Evolutionary conservation across 768 basidiomycete species (phyloP).

Genomic region (Dacryopinax spathularia): DNA sequence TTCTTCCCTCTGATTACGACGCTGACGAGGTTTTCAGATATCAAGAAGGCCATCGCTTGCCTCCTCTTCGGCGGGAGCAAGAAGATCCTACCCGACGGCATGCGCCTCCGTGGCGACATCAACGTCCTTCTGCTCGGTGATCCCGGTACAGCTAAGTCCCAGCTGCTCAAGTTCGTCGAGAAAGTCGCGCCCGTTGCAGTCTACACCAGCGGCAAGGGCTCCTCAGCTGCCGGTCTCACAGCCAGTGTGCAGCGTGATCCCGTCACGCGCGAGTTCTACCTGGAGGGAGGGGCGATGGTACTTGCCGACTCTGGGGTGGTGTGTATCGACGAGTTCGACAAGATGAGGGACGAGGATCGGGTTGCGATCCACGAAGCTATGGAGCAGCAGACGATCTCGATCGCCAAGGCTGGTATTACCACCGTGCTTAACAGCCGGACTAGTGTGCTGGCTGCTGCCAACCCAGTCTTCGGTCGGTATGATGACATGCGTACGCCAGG

Average conservation of each 20-base stretch:
- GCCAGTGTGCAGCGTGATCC: constrained; percentile 93
- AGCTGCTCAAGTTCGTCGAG: constrained; percentile 95
- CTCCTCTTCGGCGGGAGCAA: constrained; percentile 95
- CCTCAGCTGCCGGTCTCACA: constrained; percentile 94
- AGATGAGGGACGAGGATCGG: constrained; percentile 98
- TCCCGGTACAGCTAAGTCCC: constrained; percentile 96
- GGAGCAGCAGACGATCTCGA: constrained; percentile 99
- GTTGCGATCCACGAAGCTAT: constrained; percentile 99
- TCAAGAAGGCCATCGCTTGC: constrained; percentile 94
- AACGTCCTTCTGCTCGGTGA: constrained; percentile 94
- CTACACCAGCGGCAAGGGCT: constrained; percentile 96
- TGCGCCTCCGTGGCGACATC: constrained; percentile 93
- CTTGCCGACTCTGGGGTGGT: constrained; percentile 96
- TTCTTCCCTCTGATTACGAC: neutral
- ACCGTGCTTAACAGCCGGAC: constrained; percentile 93
- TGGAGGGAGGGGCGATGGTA: constrained; percentile 99
- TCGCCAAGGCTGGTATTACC: constrained; percentile 97
- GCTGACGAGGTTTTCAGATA: constrained; percentile 40
- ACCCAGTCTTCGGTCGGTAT: constrained; percentile 94
- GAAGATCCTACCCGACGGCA: constrained; percentile 92
- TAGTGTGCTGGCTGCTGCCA: constrained; percentile 90
- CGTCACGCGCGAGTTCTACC: constrained; percentile 87
- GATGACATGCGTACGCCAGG: constrained; percentile 93
- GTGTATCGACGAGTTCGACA: constrained; percentile 99
- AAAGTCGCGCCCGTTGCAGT: constrained; percentile 98